phyloP scores from a whole-genome alignment of 139 green algal species.

The Chlorella vulgaris region DNA sequence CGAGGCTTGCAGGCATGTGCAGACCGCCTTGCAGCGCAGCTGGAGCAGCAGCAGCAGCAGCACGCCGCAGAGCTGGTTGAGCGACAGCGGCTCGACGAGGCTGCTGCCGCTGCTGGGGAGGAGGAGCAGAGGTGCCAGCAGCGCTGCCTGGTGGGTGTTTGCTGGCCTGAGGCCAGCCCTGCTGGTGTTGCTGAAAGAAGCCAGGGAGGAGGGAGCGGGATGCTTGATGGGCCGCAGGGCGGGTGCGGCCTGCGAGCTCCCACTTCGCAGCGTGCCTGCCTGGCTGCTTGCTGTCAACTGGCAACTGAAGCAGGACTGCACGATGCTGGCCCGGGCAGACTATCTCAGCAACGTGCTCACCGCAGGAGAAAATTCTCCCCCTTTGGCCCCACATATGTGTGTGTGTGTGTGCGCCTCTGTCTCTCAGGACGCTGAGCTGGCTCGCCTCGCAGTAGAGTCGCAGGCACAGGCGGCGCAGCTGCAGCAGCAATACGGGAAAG shows the following conservation, averaged over 20 bases:
- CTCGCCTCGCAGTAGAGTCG: not conserved
- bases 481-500: not conserved
- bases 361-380: too few relatives aligned
- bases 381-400: not conserved
- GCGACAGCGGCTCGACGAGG: not conserved
- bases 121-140: not conserved
- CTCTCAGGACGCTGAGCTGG: constrained; percentile 4
- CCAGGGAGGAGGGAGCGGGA: too few relatives aligned
- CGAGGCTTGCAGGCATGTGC: not conserved
- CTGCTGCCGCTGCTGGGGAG: not conserved
- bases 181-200: too few relatives aligned
- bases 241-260: too few relatives aligned
- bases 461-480: not conserved
- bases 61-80: not conserved
- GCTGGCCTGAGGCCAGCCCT: too few relatives aligned
- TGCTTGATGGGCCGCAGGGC: too few relatives aligned
- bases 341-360: too few relatives aligned
- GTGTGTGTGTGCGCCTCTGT: not conserved
- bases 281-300: too few relatives aligned
- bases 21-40: not conserved
- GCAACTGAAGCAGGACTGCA: too few relatives aligned
- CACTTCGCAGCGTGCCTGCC: too few relatives aligned
- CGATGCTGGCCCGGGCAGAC: too few relatives aligned
- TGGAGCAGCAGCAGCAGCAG: not conserved
- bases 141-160: not conserved